Conservation (phyloP, 257 asterid genomes). For the Eustoma russellianum region DNA sequence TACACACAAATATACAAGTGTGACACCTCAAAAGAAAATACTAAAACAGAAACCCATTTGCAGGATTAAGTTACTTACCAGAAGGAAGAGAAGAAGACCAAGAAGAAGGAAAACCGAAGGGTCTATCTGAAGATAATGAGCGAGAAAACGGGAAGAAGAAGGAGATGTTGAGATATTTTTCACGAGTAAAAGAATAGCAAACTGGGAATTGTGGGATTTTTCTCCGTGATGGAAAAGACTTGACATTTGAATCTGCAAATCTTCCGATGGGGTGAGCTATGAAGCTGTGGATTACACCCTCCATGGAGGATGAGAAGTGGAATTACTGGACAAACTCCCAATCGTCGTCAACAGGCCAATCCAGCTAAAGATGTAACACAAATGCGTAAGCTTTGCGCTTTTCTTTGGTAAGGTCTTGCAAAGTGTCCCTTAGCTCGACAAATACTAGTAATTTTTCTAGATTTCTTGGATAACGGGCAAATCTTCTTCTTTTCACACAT, state of each 20-base stretch:
- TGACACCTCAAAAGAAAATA: neutral
- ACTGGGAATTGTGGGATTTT: slow-evolving; percentile 7
- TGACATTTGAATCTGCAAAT: neutral
- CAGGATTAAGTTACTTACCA: slow-evolving; percentile 10
- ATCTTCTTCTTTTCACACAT: no score
- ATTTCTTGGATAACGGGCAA: no score
- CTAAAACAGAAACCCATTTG: neutral
- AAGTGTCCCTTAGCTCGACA: no score
- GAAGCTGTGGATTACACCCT: slow-evolving; percentile 11
- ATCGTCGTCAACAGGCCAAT: no score
- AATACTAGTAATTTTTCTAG: no score
- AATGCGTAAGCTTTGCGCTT: no score
- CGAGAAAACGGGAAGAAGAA: neutral
- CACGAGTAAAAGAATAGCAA: neutral
- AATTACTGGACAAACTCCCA: no score
- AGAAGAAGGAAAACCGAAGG: neutral
- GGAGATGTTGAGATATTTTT: neutral
- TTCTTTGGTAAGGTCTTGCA: no score
- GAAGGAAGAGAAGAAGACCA: slow-evolving; percentile 6
- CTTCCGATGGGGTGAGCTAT: slow-evolving; percentile 2
- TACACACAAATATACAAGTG: no score
- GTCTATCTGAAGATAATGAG: neutral
- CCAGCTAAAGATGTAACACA: no score
- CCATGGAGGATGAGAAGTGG: slow-evolving; percentile 1
- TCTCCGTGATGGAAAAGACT: neutral